These are phyloP conservation scores for Amylostereum areolatum DNA, from an alignment of 1,284 basidiomycete genomes.

Conservation along the genomic window DNA sequence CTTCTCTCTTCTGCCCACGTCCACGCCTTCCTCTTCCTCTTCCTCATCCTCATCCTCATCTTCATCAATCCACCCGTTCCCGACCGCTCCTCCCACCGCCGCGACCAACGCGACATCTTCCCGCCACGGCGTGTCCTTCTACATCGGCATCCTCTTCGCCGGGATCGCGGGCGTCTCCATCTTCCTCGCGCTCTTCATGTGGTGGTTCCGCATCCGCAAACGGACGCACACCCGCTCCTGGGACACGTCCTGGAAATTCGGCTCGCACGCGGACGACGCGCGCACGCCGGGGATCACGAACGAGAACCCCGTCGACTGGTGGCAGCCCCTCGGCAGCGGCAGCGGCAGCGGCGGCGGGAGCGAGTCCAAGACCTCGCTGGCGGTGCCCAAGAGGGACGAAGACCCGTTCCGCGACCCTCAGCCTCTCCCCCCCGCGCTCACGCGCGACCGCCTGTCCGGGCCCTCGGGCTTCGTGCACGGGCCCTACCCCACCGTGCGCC, in stretches of 20 bases:
- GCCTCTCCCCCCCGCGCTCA: background rate
- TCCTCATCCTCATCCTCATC: too few relatives aligned
- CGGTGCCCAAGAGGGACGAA: background rate
- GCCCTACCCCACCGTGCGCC: constrained; percentile 10
- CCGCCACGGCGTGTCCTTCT: constrained; percentile 31
- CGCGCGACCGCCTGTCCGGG: too few relatives aligned
- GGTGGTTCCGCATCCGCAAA: constrained; percentile 32
- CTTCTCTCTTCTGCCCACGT: too few relatives aligned
- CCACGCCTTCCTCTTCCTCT: too few relatives aligned
- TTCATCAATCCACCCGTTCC: too few relatives aligned
- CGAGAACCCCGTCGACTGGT: constrained; percentile 5
- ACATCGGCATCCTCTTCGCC: constrained; percentile 39
- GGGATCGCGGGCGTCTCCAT: constrained; percentile 32
- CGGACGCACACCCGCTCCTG: constrained; percentile 22
- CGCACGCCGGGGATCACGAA: constrained; percentile 10
- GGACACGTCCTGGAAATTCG: constrained; percentile 17
- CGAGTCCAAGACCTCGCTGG: background rate
- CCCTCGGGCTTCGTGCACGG: constrained; percentile 5
- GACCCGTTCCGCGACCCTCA: background rate
- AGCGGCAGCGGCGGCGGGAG: constrained; percentile 31
- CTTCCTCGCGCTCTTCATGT: constrained; percentile 32
- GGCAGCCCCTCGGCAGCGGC: constrained; percentile 26
- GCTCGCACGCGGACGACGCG: constrained; percentile 3
- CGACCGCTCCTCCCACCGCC: too few relatives aligned
- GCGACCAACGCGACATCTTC: too few relatives aligned